phyloP scores from a whole-genome alignment of 768 basidiomycete species.

The Multifurca ochricompacta region DNA sequence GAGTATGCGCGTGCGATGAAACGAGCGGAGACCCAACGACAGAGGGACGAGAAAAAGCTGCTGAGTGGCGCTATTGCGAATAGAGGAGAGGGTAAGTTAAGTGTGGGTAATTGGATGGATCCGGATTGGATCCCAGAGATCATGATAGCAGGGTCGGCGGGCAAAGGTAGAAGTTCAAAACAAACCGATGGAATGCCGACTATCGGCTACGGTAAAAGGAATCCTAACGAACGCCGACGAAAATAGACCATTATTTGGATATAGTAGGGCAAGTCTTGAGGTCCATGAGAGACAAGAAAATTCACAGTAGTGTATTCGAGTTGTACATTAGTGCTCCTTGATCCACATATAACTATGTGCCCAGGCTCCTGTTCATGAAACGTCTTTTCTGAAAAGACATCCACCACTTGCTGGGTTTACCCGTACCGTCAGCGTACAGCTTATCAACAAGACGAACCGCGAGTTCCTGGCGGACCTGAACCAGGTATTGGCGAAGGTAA shows the following conservation, averaged over 20 bases:
- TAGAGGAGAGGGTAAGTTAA: constrained; percentile 42
- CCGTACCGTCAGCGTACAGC: constrained; percentile 87
- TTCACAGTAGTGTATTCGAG: constrained; percentile 21
- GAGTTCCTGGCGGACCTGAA: constrained; percentile 89
- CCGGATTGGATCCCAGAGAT: constrained; percentile 91
- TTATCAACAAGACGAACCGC: constrained; percentile 79
- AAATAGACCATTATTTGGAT: constrained; percentile 29
- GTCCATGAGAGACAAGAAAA: neutral
- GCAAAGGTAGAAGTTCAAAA: constrained; percentile 57
- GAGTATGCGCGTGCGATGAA: constrained; percentile 83
- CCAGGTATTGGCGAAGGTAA: constrained; percentile 82
- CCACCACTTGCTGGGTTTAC: constrained; percentile 99
- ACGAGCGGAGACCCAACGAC: constrained; percentile 60
- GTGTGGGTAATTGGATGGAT: constrained; percentile 83
- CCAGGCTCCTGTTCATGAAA: constrained; percentile 89
- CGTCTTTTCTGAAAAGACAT: constrained; percentile 98
- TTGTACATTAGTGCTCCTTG: constrained; percentile 17
- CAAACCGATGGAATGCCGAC: constrained; percentile 63
- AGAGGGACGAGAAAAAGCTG: constrained; percentile 73
- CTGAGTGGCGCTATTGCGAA: constrained; percentile 47
- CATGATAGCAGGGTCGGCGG: constrained; percentile 53
- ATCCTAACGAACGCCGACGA: constrained; percentile 77
- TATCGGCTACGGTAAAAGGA: constrained; percentile 81
- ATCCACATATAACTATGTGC: constrained; percentile 36
- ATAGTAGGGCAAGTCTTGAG: neutral